Evolutionary conservation across 768 basidiomycete species (phyloP).

Genomic region (Macrolepiota albuminosa): DNA sequence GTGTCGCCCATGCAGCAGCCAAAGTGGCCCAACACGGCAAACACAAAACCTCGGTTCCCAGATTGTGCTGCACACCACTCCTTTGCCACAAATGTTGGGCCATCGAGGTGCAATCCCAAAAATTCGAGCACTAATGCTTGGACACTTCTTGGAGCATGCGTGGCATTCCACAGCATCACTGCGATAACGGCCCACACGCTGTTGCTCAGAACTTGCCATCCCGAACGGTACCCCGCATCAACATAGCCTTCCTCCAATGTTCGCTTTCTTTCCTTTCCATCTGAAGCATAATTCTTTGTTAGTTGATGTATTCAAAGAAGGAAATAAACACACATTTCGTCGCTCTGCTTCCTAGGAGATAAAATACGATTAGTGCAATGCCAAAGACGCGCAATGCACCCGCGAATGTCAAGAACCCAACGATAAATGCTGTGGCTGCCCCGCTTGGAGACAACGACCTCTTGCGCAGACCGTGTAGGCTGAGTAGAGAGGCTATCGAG

Average conservation of each 20-base stretch:
- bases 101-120: constrained; percentile 21
- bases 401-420: constrained; percentile 71
- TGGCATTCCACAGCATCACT: constrained; percentile 57
- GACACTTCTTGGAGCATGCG: constrained; percentile 41
- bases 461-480: constrained; percentile 65
- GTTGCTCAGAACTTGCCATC: constrained; percentile 82
- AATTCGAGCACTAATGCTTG: constrained; percentile 27
- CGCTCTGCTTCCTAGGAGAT: constrained; percentile 74
- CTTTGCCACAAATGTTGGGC: constrained; percentile 30
- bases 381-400: constrained; percentile 65
- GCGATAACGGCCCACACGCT: constrained; percentile 62
- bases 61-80: constrained; percentile 62
- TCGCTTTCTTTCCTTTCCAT: constrained; percentile 72
- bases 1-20: constrained; percentile 90
- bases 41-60: constrained; percentile 55
- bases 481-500: constrained; percentile 47
- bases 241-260: constrained; percentile 76
- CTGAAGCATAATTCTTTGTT: constrained; percentile 23
- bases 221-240: constrained; percentile 66
- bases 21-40: constrained; percentile 76
- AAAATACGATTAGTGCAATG: constrained; percentile 66
- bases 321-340: constrained; percentile 60
- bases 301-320: neutral
- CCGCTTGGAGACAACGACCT: constrained; percentile 76
- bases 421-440: constrained; percentile 68